Percentiles rank a stretch among this genome's conserved stretches.
phyloP scores from a whole-genome alignment of 2,329 filamentous ascomycete genomes.

The Xylaria sp. region DNA sequence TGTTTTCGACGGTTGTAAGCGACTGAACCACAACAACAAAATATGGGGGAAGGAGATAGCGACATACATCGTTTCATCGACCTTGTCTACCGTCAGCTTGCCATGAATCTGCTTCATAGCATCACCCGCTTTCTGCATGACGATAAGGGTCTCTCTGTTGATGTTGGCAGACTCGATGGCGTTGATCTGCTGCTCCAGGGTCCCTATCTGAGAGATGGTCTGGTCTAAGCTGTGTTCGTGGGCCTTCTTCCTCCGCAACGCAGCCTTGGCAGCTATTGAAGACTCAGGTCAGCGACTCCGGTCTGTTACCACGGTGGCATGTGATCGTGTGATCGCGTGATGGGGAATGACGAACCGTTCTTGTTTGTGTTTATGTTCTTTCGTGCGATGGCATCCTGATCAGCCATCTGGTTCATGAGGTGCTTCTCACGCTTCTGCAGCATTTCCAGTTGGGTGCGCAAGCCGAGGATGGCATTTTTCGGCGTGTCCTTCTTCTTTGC shows the following conservation, averaged over 20 bases:
- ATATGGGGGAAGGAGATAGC: slow-evolving; percentile 1
- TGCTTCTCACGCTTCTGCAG: slow-evolving; percentile 96
- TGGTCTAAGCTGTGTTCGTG: slow-evolving; percentile 93
- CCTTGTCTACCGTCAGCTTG: slow-evolving; percentile 91
- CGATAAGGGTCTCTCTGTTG: slow-evolving; percentile 94
- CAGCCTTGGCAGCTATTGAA: slow-evolving; percentile 82
- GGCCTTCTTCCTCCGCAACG: slow-evolving; percentile 92
- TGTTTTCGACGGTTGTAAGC: slow-evolving; percentile 53
- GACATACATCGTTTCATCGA: slow-evolving; percentile 92
- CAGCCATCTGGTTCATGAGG: slow-evolving; percentile 89
- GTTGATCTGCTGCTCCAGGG: slow-evolving; percentile 94
- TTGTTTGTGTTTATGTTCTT: slow-evolving; percentile 93
- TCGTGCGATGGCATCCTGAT: slow-evolving; percentile 87
- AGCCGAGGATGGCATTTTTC: slow-evolving; percentile 93
- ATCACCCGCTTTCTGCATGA: slow-evolving; percentile 89
- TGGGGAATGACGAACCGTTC: slow-evolving; percentile 71
- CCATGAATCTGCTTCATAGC: slow-evolving; percentile 96
- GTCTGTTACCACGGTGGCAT: slow-evolving; percentile 17
- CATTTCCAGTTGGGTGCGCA: slow-evolving; percentile 95
- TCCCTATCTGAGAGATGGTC: slow-evolving; percentile 88
- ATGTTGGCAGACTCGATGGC: slow-evolving; percentile 98
- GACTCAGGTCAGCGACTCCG: slow-evolving; percentile 39
- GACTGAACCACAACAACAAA: background rate
- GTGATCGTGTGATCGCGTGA: slow-evolving; percentile 2
- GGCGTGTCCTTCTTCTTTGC: slow-evolving; percentile 92